Evolutionary conservation across 2,329 filamentous ascomycete species (phyloP), one percentile per base, ranked within the genome.

Genomic region (Tolypocladium cylindrosporum): DNA sequence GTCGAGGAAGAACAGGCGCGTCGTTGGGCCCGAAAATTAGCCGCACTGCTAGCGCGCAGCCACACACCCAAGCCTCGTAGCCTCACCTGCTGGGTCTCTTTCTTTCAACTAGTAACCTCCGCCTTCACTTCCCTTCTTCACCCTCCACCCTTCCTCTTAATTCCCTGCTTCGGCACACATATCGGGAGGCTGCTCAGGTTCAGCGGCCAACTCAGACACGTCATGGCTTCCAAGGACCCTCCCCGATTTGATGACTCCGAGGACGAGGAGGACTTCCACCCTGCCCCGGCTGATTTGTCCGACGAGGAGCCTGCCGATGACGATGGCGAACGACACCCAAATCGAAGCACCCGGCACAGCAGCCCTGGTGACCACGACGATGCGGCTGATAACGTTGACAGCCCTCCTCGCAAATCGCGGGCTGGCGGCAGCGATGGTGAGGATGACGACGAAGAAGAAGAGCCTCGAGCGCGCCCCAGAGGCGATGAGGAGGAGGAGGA

Each of bases 231-330:
- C 45, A 76, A 74, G 66, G 74, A 79, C 57, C 72, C 68, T 64
- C 72, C 75, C 60, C 76, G 77, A 61, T 80, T 77, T 67, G 79
- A 84, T 66, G 83, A 86, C 61, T 86, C 83, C 60, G 88, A 90
- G 58, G 90, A 94, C 55, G 91, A 95, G 65, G 87, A 89, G 60
- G 88, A 93, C 71, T 96, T 97, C 80, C 96, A 96, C 71, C 92
- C 91, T 55, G 84, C 81, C 54, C 87, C 88, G 24, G 87, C 84
- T 60, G 84, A 90, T 59, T 68, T 84, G 40, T 94, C 89, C 3
- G 90, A 93, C 63, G 86, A 74, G 6, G 73, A 75, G 56, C 68
- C 67, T 27, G 74, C 71, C 41, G 75, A 74, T 4, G 73, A 75
- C 7, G 72, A 73, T 19, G 61, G 48, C n/a, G 76, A 80, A 0